phyloP scores from a whole-genome alignment of 345 rosid genomes.

The Linum lewisii region DNA sequence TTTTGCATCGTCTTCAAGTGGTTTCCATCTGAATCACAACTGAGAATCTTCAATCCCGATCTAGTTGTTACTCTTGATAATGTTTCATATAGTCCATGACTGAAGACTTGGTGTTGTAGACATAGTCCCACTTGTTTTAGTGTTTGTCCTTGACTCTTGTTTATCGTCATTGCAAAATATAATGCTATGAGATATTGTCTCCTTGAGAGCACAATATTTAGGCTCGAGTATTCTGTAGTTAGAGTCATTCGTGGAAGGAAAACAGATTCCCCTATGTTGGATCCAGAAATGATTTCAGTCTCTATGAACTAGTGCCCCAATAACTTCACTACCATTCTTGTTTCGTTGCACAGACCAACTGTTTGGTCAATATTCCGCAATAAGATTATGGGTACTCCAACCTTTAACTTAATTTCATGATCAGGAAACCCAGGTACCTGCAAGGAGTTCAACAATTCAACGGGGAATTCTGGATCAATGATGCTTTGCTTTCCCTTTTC shows the following conservation, averaged over 20 bases:
- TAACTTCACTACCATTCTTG: not conserved
- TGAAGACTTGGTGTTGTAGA: no score
- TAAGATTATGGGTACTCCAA: slow-evolving; percentile 2
- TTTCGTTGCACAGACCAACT: not conserved
- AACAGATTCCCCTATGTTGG: no score
- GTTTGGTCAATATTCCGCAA: slow-evolving; percentile 3
- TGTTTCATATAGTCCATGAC: not conserved
- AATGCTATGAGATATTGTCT: no score
- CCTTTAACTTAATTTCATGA: not conserved
- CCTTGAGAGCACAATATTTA: not conserved
- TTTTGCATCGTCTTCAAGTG: no score
- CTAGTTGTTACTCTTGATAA: not conserved
- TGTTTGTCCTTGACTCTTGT: no score
- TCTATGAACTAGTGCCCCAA: not conserved
- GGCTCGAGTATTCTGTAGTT: no score
- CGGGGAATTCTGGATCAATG: not conserved
- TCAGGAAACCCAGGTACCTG: not conserved
- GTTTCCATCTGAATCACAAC: no score
- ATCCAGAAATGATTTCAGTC: not conserved
- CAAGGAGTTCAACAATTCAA: slow-evolving; percentile 5
- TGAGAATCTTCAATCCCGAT: no score
- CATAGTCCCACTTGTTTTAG: no score
- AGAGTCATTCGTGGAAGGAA: no score
- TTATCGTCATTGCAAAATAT: no score
- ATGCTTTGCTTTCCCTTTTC: no score